phyloP scores from a whole-genome alignment of 768 basidiomycete genomes.

The Russula sp. region DNA sequence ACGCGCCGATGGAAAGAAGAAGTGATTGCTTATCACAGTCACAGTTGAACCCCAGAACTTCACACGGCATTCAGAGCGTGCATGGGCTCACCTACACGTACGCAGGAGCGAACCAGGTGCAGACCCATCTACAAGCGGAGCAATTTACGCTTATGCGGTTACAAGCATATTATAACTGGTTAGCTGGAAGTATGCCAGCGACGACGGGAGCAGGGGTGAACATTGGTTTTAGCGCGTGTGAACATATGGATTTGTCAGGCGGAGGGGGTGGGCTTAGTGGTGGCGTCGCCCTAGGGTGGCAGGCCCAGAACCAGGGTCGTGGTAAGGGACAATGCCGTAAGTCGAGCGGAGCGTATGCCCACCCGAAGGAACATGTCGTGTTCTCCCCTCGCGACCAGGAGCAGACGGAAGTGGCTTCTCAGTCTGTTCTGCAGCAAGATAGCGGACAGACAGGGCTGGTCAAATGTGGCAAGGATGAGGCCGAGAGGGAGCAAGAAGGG shows the following conservation, averaged over 20 bases:
- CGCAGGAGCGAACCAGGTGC: not conserved
- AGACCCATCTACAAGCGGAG: slow-evolving; percentile 8
- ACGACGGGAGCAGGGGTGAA: not conserved
- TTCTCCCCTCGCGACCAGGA: slow-evolving; percentile 16
- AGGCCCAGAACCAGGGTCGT: slow-evolving; percentile 7
- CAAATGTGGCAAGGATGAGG: not conserved
- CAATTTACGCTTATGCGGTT: slow-evolving; percentile 7
- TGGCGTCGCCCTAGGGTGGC: slow-evolving; percentile 16
- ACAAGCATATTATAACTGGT: slow-evolving; percentile 12
- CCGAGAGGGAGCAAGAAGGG: not conserved
- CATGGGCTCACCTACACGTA: slow-evolving; percentile 5
- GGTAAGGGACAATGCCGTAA: slow-evolving; percentile 13
- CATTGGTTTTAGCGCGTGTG: not conserved
- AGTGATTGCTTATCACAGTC: not conserved
- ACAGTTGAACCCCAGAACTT: not conserved
- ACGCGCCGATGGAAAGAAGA: not conserved
- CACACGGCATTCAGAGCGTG: not conserved
- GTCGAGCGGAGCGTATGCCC: slow-evolving; percentile 10
- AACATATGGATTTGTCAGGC: slow-evolving; percentile 19
- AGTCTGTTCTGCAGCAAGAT: not conserved
- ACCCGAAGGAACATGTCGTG: slow-evolving; percentile 19
- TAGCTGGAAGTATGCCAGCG: not conserved
- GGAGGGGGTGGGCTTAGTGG: slow-evolving; percentile 10
- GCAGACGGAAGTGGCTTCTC: not conserved
- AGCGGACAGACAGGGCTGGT: not conserved